These are phyloP conservation scores for Lipomyces spencermartinsiae DNA, from an alignment of 805 yeast species.

Conservation along the genomic window DNA sequence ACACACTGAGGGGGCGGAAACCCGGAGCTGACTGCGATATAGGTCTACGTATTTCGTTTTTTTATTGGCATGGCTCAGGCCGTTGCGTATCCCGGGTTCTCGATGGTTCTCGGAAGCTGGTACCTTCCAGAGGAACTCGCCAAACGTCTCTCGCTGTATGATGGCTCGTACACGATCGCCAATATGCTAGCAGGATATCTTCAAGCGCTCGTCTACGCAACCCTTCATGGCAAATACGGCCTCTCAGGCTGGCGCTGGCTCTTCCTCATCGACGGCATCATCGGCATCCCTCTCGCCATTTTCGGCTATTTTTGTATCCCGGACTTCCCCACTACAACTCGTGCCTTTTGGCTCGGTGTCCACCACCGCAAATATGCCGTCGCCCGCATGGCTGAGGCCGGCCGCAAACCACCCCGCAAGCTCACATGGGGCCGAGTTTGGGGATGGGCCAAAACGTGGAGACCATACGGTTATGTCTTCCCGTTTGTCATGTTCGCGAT, in stretches of 20 bases:
- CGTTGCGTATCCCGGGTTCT: slow-evolving; percentile 57
- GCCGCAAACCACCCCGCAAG: slow-evolving; percentile 20
- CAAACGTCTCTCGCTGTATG: slow-evolving; percentile 22
- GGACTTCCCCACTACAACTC: slow-evolving; percentile 26
- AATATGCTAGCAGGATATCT: slow-evolving; percentile 61
- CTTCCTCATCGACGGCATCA: slow-evolving; percentile 54
- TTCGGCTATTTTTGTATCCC: slow-evolving; percentile 27
- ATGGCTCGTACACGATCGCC: slow-evolving; percentile 49
- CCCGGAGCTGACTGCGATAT: slow-evolving; percentile 20
- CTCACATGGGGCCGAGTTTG: slow-evolving; percentile 20
- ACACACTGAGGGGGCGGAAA: neutral
- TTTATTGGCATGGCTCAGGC: slow-evolving; percentile 44
- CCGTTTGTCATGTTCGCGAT: slow-evolving; percentile 19
- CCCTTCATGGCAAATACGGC: slow-evolving; percentile 36
- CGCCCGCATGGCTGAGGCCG: slow-evolving; percentile 25
- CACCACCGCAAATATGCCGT: slow-evolving; percentile 15
- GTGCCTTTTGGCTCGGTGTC: slow-evolving; percentile 19
- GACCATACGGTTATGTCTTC: slow-evolving; percentile 22
- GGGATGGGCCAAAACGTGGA: slow-evolving; percentile 20
- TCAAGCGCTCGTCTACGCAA: slow-evolving; percentile 55
- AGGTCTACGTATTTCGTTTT: slow-evolving; percentile 43
- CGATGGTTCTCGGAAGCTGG: slow-evolving; percentile 56
- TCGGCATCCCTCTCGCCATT: slow-evolving; percentile 37
- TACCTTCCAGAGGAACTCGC: slow-evolving; percentile 61
- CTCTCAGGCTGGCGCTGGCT: slow-evolving; percentile 50